These are phyloP conservation scores for Ceratobasidium sp. DNA, from an alignment of 1,284 basidiomycete genomes.

Conservation along the genomic window DNA sequence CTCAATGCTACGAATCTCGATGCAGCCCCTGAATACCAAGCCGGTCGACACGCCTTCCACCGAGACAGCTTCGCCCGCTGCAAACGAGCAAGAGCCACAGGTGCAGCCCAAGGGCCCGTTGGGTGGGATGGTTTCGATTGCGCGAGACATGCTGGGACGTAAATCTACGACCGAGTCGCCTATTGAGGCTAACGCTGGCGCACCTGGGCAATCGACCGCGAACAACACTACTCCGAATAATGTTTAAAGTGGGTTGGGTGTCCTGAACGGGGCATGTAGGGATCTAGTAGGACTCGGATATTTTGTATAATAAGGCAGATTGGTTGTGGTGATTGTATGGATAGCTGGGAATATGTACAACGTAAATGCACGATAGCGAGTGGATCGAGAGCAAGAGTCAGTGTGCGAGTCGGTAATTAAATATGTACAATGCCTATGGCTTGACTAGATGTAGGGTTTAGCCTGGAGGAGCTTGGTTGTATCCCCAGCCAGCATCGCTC, in stretches of 20 bases:
- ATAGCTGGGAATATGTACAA: not conserved
- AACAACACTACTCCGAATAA: constrained; percentile 10
- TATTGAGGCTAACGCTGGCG: not conserved
- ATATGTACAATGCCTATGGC: not conserved
- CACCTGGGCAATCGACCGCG: not conserved
- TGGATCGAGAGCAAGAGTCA: not conserved
- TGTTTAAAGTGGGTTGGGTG: not conserved
- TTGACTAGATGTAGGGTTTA: not conserved
- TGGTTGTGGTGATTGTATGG: constrained; percentile 20
- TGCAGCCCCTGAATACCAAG: constrained; percentile 14
- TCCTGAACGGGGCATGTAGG: not conserved
- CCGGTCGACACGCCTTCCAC: not conserved
- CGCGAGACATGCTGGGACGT: constrained; percentile 18
- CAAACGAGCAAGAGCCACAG: not conserved
- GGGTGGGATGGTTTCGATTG: constrained; percentile 35
- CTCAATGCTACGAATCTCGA: constrained; percentile 83
- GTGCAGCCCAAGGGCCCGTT: constrained; percentile 30
- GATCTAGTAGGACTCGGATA: not conserved
- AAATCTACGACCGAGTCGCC: not conserved
- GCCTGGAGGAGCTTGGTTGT: constrained; percentile 1
- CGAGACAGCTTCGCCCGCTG: not conserved
- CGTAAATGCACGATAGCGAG: not conserved
- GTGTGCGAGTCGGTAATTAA: not conserved
- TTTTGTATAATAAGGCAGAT: constrained; percentile 9
- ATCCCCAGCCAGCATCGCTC: constrained; percentile 22